Base-by-base conservation (phyloP, 805 yeast genomes). In the Candida jianshihensis region DNA sequence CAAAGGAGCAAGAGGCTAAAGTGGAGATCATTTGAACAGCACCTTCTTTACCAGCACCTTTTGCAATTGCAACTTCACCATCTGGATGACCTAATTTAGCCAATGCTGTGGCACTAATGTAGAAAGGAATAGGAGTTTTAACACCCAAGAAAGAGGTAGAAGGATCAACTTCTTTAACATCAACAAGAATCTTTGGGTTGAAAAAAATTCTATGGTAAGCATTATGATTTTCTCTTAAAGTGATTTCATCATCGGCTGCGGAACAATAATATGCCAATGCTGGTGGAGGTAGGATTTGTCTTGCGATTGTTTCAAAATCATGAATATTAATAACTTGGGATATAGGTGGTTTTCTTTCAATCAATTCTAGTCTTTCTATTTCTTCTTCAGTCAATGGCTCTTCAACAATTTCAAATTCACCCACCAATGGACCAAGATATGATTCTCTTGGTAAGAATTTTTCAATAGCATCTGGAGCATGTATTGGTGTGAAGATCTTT, bases 181-280 rank as follows among this genome's bases (percentile, higher is more conserved):
- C 87, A 13, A 88, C 86, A 37, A 89, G 64, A 13, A 90, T 70
- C 38, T 76, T 68, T 12, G 97, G 97, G 46, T 82, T 78, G 68
- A 90, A 90, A 63, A 83, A 88, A 35, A 89, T 75, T 21, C 95
- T 67, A 53, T 86, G 95, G 63, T 75, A 90, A 4, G 96, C 94
- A 35, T 78, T 71, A 57, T 88, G 97, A 63, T 90, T 90, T 53
- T 89, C 96, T 48, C 97, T 73, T 52, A 84, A 56, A 3, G 96
- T 73, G 47, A 90, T 75, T 63, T 90, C 97, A 58, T 90, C 97
- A 59, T 90, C 97, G 14, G 95, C 73, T 9, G 90, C 97, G 25
- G 88, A 76, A 4, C 94, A 81, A 56, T 88, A 90, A 60, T 90
- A 90, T 12, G 92, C 92, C 94, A 97, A 85, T 0, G 92, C 97